Conservation (phyloP, 2,329 filamentous ascomycete genomes). For the Neoascochyta sp. region DNA sequence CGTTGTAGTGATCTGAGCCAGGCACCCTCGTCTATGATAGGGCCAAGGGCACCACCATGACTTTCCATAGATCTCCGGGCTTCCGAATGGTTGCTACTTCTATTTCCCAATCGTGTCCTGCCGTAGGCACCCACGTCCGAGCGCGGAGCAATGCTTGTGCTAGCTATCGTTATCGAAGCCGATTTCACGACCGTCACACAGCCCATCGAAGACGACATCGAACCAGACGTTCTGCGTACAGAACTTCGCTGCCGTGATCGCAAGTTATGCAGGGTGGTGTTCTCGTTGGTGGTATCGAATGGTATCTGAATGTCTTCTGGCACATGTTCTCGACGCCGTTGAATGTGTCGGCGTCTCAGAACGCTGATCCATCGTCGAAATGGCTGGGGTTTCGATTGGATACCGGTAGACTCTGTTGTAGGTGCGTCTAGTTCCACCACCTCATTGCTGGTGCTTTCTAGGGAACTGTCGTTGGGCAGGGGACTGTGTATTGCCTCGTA, state of each 20-base stretch:
- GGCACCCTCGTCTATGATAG: constrained; percentile 63
- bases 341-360: constrained; percentile 55
- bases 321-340: constrained; percentile 36
- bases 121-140: constrained; percentile 57
- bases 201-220: constrained; percentile 70
- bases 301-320: constrained; percentile 35
- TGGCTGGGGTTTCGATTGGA: constrained; percentile 36
- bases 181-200: constrained; percentile 80
- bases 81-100: constrained; percentile 56
- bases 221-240: constrained; percentile 44
- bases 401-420: background rate
- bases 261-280: constrained; percentile 9
- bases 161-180: constrained; percentile 72
- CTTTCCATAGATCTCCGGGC: constrained; percentile 62
- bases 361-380: constrained; percentile 73
- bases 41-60: constrained; percentile 43
- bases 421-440: constrained; percentile 4
- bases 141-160: constrained; percentile 63
- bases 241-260: constrained; percentile 10
- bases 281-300: constrained; percentile 25
- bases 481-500: constrained; percentile 33
- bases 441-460: constrained; percentile 17
- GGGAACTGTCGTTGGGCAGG: constrained; percentile 19
- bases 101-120: constrained; percentile 57
- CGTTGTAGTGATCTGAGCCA: constrained; percentile 69